A percentile compares a stretch with the other conserved stretches of the same genome.
Conservation (phyloP, 2,329 filamentous ascomycete genomes). For the Curvularia sp. region DNA sequence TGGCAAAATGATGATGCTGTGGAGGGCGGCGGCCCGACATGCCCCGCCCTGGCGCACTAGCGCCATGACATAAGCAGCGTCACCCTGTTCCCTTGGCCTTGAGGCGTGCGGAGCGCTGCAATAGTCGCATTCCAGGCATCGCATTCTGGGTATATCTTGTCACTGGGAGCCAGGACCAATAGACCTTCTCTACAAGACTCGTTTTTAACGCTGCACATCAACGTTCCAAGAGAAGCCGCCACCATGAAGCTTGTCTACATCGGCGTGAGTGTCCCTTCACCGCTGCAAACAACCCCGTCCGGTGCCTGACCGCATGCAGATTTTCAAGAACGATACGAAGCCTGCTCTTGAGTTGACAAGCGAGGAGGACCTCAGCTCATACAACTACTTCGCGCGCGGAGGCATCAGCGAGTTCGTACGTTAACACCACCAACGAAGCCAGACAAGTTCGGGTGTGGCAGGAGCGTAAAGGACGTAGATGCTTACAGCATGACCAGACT, state of each 20-base stretch:
- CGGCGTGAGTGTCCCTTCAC: constrained; percentile 66
- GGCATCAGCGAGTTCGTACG: constrained; percentile 46
- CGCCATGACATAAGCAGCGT: constrained; percentile 28
- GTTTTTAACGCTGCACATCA: not conserved
- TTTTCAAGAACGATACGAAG: constrained; percentile 79
- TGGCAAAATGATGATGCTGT: constrained; percentile 25
- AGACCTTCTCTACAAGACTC: not conserved
- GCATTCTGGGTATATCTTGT: not conserved
- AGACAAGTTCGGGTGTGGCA: not conserved
- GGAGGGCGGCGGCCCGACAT: constrained; percentile 23
- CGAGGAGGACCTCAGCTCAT: constrained; percentile 77
- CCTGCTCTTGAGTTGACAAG: constrained; percentile 72
- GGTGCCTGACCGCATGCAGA: constrained; percentile 56
- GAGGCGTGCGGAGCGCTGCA: constrained; percentile 3
- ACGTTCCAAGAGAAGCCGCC: constrained; percentile 13
- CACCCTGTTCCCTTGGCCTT: constrained; percentile 5
- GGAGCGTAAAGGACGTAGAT: not conserved
- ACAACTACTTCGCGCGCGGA: constrained; percentile 76
- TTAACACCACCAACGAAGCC: constrained; percentile 1
- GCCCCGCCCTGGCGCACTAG: constrained; percentile 34
- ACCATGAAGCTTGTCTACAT: constrained; percentile 88
- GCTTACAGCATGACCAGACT: constrained; percentile 62
- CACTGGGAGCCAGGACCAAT: not conserved
- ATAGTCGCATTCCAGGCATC: not conserved
- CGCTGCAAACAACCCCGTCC: constrained; percentile 16